Evolutionary conservation across 2,329 filamentous ascomycete genomes (phyloP), one percentile per base, ranked within the genome.

Genomic region (Byssochlamys sp.): DNA sequence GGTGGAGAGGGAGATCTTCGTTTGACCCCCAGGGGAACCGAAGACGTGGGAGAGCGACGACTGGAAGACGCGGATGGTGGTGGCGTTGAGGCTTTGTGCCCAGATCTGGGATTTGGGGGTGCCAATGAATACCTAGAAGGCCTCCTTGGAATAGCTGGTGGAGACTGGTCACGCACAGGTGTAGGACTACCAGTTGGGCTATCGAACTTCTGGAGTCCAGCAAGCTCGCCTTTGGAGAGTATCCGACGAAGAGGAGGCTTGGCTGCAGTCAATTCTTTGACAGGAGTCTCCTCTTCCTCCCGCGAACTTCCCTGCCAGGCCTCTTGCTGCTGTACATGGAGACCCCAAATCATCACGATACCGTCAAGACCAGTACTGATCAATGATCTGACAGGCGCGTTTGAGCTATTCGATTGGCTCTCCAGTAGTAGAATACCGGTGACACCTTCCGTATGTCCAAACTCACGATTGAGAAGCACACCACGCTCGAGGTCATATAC

Each of bases 381-480:
- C 49, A 90, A 75, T 9, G 69, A 75, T 52, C 69, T 69, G 27
- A 77, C 74, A 14, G 79, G 77, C 14, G 83, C 81, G 48, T 69
- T 67, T 6, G 71, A 60, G 55, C 67, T 58, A 35, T 64, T 60
- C 28, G 61, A 58, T 2, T 67, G 60, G 14, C 61, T 64, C 56
- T 88, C 83, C 10, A 92, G 71, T 19, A 96, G 75, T 3, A 88
- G 82, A 19, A 95, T 84, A 59, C 91, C 91, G 55, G 89, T 95
- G 62, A 99, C 90, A 7, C 91, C 88, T 69, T 96, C 91, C 0
- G 91, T 96, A 65, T 99, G 94, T 1, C 94, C 94, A 84, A 91
- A 96, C 74, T 97, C 94, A 48, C 90, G 85, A 54, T 91, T 88
- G 28, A 97, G 75, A 58, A 99, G 86, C 1, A 78, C 76, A 7